Conservation (phyloP, 768 basidiomycete genomes). For the Calocera cornea region DNA sequence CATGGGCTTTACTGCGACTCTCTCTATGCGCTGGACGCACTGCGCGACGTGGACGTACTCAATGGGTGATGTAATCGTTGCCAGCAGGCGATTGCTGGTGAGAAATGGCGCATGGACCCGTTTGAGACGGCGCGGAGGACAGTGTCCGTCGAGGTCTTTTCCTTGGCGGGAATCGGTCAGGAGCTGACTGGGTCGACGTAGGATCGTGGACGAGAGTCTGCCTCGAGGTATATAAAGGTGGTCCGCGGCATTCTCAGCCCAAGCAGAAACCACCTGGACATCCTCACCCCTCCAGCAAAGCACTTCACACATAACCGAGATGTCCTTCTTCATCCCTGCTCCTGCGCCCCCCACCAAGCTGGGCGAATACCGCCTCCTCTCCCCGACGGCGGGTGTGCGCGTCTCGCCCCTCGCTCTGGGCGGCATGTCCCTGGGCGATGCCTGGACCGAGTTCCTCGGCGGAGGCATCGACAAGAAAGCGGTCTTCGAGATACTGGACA, state of each 20-base stretch:
- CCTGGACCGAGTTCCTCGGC: conserved; percentile 25
- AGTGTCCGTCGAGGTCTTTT: too few relatives aligned
- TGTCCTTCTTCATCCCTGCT: background rate
- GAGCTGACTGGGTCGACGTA: too few relatives aligned
- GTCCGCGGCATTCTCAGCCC: background rate
- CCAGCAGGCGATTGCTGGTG: too few relatives aligned
- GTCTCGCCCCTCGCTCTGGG: conserved; percentile 37
- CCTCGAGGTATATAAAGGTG: background rate
- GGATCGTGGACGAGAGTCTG: background rate
- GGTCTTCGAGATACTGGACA: conserved; percentile 28
- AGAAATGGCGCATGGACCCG: too few relatives aligned
- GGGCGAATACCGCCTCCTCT: conserved; percentile 26
- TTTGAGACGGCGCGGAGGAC: too few relatives aligned
- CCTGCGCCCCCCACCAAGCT: conserved; percentile 16
- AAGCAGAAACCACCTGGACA: background rate
- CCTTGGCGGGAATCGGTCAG: too few relatives aligned
- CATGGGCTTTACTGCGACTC: too few relatives aligned
- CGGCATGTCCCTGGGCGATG: conserved; percentile 33
- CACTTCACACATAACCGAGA: too few relatives aligned
- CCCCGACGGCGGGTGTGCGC: conserved; percentile 28
- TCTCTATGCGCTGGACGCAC: too few relatives aligned
- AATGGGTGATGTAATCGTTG: too few relatives aligned
- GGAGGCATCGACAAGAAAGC: conserved; percentile 33
- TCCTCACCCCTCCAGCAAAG: background rate
- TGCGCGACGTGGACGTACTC: too few relatives aligned